These are phyloP conservation scores for Orbilia ellipsospora DNA, from an alignment of 2,329 filamentous ascomycete species.

Conservation along the genomic window DNA sequence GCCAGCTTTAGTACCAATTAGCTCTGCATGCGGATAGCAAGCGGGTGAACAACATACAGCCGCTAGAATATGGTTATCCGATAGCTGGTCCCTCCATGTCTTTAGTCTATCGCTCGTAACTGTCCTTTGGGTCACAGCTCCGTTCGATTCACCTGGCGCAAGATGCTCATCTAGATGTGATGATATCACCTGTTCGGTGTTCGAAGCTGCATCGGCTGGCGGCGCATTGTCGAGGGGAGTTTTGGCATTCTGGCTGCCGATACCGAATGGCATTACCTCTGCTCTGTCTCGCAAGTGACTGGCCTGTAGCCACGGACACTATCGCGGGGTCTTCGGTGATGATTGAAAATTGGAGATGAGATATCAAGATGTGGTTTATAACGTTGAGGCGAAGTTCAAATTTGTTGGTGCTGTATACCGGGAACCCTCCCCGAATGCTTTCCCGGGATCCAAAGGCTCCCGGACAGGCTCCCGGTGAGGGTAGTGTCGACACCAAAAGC, in stretches of 20 bases:
- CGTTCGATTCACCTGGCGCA: neutral
- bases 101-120: constrained; percentile 16
- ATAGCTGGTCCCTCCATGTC: constrained; percentile 45
- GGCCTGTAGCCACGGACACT: constrained; percentile 9
- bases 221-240: constrained; percentile 22
- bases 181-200: neutral
- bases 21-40: constrained; percentile 35
- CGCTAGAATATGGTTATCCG: constrained; percentile 38
- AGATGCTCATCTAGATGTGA: neutral
- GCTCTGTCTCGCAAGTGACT: constrained; percentile 8
- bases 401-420: constrained; percentile 12
- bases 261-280: constrained; percentile 52
- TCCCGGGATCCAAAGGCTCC: neutral
- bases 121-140: constrained; percentile 6
- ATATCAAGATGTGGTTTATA: constrained; percentile 5
- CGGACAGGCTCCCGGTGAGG: neutral
- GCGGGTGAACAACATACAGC: constrained; percentile 24
- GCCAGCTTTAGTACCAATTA: constrained; percentile 59
- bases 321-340: neutral
- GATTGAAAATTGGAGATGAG: neutral
- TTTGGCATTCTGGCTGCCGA: constrained; percentile 38
- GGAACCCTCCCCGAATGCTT: neutral
- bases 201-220: constrained; percentile 3
- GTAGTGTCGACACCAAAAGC: neutral
- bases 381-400: constrained; percentile 12